A percentile compares a stretch with the other conserved stretches of the same genome.
Conservation (phyloP, 306 rosid species). For the Lagenaria siceraria region DNA sequence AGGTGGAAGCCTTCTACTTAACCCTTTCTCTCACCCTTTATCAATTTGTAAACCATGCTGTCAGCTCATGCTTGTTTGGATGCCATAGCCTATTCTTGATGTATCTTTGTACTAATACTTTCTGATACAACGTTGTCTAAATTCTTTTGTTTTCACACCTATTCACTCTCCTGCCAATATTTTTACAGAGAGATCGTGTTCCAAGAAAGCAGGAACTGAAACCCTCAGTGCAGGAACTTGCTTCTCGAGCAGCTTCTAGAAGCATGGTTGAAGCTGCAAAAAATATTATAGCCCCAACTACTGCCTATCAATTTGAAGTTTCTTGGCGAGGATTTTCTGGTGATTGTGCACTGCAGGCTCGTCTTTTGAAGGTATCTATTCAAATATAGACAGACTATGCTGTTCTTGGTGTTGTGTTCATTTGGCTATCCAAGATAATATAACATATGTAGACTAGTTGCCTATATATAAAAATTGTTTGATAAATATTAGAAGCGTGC, state of each 20-base stretch:
- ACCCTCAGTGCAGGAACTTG: slow-evolving; percentile 63
- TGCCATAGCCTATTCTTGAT: neutral
- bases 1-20: neutral
- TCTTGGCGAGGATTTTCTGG: slow-evolving; percentile 80
- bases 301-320: slow-evolving; percentile 88
- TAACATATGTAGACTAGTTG: neutral
- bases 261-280: slow-evolving; percentile 62
- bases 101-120: neutral
- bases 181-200: slow-evolving; percentile 38
- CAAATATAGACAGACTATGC: neutral
- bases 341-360: slow-evolving; percentile 48
- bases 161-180: slow-evolving; percentile 5
- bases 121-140: neutral
- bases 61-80: neutral
- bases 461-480: neutral
- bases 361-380: slow-evolving; percentile 49
- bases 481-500: neutral
- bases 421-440: neutral
- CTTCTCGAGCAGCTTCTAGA: slow-evolving; percentile 68
- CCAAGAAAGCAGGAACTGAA: slow-evolving; percentile 29
- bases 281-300: slow-evolving; percentile 51
- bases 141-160: slow-evolving; percentile 1
- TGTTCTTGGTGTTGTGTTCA: neutral
- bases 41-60: neutral
- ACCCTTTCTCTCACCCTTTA: neutral